Evolutionary conservation across 345 rosid species (phyloP), one percentile per base, ranked within the genome.

Genomic region (Combretum micranthum): DNA sequence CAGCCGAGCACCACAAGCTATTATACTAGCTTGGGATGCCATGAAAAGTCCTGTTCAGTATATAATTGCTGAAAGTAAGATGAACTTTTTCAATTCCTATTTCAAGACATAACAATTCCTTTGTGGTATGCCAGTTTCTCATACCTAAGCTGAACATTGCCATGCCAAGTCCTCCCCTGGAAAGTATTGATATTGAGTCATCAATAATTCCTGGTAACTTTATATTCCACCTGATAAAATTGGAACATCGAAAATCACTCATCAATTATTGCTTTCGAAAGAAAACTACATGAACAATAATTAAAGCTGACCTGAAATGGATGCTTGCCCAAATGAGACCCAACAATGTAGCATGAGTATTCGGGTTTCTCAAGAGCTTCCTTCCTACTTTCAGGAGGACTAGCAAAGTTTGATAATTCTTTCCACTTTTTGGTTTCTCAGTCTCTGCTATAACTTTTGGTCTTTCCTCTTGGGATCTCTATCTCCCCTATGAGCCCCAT

Each of bases 111-210:
- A 32, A 32, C 9, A 32, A 32, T 32, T 9, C 9, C 10, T 7
- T 32, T 32, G 39, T 32, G 9, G 39, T 32, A 9, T 32, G 39
- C 39, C 39, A 7, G 9, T 32, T 32, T 43, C 11, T 42, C 26
- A 15, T 83, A 86, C 98, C 93, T 76, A 92, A 60, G 83, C 98
- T 92, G 83, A 84, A 86, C 95, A 86, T 88, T 48, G 98, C 87
- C 97, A 92, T 92, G 15, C 96, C 98, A 59, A 88, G 89, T 55
- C 98, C 97, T 70, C 98, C 97, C 59, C 56, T 72, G 37, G 97
- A 78, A 53, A 88, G 16, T 72, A 92, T 72, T 21, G n/a, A 32
- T 59, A 88, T 83, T 7, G 94, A 92, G 64, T 85, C 75, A 43
- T 75, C 74, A 14, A 88, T 55, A 64, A 92, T 73, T 49, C 47